These are phyloP conservation scores for Fusarium sp. DNA, from an alignment of 2,329 filamentous ascomycete species.

Conservation along the genomic window DNA sequence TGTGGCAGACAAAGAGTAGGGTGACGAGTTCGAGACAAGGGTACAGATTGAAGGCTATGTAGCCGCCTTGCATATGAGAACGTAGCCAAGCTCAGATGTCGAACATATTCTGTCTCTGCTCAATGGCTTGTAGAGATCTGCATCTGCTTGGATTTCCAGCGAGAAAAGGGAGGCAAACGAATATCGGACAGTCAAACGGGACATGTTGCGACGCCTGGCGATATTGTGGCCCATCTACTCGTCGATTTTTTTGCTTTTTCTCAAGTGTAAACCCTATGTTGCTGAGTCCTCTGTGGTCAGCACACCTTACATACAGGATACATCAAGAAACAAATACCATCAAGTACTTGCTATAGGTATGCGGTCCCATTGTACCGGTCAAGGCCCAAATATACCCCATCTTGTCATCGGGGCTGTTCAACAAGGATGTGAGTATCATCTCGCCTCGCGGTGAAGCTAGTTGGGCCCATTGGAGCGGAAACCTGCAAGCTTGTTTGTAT, in stretches of 20 bases:
- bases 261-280: slow-evolving; percentile 1
- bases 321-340: background rate
- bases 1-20: background rate
- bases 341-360: background rate
- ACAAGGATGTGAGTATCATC: slow-evolving; percentile 27
- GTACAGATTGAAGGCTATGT: slow-evolving; percentile 15
- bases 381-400: slow-evolving; percentile 17
- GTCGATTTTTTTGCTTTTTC: slow-evolving; percentile 38
- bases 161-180: slow-evolving; percentile 34
- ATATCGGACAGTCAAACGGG: slow-evolving; percentile 19
- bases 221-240: slow-evolving; percentile 12
- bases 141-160: slow-evolving; percentile 13
- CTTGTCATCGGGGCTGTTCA: slow-evolving; percentile 15
- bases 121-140: slow-evolving; percentile 17
- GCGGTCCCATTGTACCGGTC: slow-evolving; percentile 1
- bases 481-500: slow-evolving; percentile 37
- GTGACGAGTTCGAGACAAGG: slow-evolving; percentile 27
- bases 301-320: background rate
- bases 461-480: slow-evolving; percentile 35
- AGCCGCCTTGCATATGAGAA: slow-evolving; percentile 31
- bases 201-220: slow-evolving; percentile 14
- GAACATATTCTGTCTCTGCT: slow-evolving; percentile 17
- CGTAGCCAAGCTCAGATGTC: slow-evolving; percentile 10
- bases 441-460: slow-evolving; percentile 28
- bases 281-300: slow-evolving; percentile 1